Percentiles rank a stretch among this genome's conserved stretches.
Evolutionary conservation across 768 basidiomycete genomes (phyloP).

Genomic region (Lyophyllum shimeji): DNA sequence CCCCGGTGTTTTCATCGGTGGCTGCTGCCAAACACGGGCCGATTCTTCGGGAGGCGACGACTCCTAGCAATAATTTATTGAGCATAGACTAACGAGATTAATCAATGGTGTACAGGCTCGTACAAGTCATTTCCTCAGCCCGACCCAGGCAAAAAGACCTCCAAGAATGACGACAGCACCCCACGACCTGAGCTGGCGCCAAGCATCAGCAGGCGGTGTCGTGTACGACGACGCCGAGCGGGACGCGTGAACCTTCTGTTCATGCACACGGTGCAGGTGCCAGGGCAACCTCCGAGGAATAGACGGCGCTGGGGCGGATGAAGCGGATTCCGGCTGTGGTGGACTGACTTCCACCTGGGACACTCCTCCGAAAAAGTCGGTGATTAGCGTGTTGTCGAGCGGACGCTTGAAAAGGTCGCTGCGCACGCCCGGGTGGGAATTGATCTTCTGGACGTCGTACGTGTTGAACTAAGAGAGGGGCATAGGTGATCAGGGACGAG

Average conservation of each 20-base stretch:
- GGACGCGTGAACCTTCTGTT: neutral
- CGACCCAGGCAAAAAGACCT: constrained; percentile 30
- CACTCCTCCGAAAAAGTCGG: constrained; percentile 90
- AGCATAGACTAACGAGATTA: too few species aligned
- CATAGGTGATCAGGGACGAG: neutral
- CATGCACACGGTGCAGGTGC: neutral
- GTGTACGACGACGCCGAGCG: neutral
- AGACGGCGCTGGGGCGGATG: neutral
- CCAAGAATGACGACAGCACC: constrained; percentile 26
- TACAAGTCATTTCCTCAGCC: constrained; percentile 13
- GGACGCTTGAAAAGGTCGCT: constrained; percentile 74
- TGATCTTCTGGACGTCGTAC: constrained; percentile 72
- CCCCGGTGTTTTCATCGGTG: neutral
- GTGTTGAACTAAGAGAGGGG: constrained; percentile 61
- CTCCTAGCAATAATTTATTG: neutral
- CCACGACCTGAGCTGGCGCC: constrained; percentile 27
- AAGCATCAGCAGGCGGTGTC: neutral
- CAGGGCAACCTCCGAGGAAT: neutral
- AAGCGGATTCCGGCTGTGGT: neutral
- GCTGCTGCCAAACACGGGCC: neutral
- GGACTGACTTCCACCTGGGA: constrained; percentile 71
- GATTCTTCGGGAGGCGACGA: neutral
- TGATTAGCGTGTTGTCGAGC: constrained; percentile 62
- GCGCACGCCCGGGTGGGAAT: constrained; percentile 88
- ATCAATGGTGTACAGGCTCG: neutral